Evolutionary conservation across 805 yeast genomes (phyloP).

Genomic region (Wickerhamomyces queroliae): DNA sequence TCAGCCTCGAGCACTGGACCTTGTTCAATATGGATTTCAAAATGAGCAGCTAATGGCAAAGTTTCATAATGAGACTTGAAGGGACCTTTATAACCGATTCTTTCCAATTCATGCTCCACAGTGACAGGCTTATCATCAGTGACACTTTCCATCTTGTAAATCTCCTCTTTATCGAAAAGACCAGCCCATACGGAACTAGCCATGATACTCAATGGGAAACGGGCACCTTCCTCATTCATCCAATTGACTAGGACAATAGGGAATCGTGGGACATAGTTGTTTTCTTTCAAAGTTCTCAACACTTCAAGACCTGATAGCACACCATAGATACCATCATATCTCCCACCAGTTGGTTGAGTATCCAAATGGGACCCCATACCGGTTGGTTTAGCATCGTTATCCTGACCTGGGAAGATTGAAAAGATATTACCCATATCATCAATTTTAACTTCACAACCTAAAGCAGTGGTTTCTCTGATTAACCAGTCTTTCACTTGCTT

Average conservation of each 20-base stretch:
- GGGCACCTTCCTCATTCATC: conserved; percentile 78
- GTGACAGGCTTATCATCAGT: conserved; percentile 43
- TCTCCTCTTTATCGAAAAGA: conserved; percentile 36
- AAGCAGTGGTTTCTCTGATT: conserved; percentile 37
- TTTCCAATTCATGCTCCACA: conserved; percentile 46
- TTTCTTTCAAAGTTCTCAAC: conserved; percentile 56
- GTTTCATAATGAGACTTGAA: conserved; percentile 39
- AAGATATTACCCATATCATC: conserved; percentile 69
- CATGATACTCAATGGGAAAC: conserved; percentile 67
- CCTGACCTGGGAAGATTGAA: conserved; percentile 55
- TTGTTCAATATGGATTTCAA: conserved; percentile 73
- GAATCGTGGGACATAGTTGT: conserved; percentile 51
- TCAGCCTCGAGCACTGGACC: conserved; percentile 64
- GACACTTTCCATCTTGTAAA: conserved; percentile 47
- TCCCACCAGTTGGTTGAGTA: conserved; percentile 76
- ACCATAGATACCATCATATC: conserved; percentile 70
- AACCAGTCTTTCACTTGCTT: conserved; percentile 65
- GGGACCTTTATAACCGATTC: conserved; percentile 60
- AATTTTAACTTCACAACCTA: conserved; percentile 54
- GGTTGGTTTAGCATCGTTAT: conserved; percentile 42
- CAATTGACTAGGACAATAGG: conserved; percentile 64
- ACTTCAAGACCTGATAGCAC: conserved; percentile 65
- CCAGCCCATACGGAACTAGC: conserved; percentile 68
- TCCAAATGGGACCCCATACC: conserved; percentile 73
- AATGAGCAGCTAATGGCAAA: conserved; percentile 61